Evolutionary conservation across 345 rosid genomes (phyloP).

Genomic region (Schrenkiella parvula): DNA sequence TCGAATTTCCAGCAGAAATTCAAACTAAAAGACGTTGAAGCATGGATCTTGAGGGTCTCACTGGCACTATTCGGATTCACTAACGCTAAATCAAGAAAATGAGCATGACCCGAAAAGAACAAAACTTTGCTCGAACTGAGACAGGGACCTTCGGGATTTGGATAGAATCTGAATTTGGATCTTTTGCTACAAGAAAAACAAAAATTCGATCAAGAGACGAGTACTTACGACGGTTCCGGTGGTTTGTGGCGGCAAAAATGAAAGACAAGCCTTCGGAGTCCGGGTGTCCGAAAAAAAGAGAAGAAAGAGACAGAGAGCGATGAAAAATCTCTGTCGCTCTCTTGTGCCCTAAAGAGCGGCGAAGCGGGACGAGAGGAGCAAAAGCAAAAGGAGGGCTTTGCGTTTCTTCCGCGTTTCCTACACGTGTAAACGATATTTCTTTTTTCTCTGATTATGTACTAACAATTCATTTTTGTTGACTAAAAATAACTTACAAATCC

Average conservation of each 20-base stretch:
- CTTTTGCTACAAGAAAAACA: not conserved
- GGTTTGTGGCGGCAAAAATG: not conserved
- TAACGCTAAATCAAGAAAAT: not conserved
- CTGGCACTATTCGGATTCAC: not conserved
- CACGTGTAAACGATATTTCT: slow-evolving; percentile 6
- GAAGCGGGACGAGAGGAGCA: slow-evolving; percentile 22
- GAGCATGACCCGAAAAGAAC: slow-evolving; percentile 1
- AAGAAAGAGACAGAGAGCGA: not conserved
- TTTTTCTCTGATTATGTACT: not conserved
- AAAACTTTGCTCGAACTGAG: slow-evolving; percentile 19
- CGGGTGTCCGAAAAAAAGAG: slow-evolving; percentile 14
- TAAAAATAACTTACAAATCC: not conserved
- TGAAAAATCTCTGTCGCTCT: not conserved
- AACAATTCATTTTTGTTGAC: not conserved
- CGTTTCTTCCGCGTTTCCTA: slow-evolving; percentile 26
- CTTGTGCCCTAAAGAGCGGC: slow-evolving; percentile 16
- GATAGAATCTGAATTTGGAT: not conserved
- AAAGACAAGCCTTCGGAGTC: not conserved
- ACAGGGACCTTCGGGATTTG: not conserved
- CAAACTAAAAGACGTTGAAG: slow-evolving; percentile 12
- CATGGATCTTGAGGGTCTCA: slow-evolving; percentile 19
- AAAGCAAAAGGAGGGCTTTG: slow-evolving; percentile 11
- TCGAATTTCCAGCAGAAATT: not conserved
- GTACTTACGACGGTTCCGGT: slow-evolving; percentile 22
- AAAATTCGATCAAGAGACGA: not conserved